Evolutionary conservation across 2,329 filamentous ascomycete species (phyloP), one percentile per base, ranked within the genome.

Genomic region (Diaporthe humulicola): DNA sequence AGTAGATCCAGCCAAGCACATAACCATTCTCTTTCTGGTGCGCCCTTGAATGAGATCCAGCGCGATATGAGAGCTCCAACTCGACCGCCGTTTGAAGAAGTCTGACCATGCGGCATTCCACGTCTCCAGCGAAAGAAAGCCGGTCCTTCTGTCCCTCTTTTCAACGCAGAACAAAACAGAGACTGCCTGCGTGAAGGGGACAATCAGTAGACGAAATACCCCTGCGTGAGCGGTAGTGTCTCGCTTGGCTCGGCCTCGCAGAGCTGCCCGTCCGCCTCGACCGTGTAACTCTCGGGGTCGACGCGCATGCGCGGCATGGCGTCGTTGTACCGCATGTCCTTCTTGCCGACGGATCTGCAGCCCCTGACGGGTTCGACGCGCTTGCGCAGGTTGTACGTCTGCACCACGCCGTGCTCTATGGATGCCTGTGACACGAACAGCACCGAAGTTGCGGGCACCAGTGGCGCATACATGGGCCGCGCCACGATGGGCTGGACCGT

Each of bases 251-350:
- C 94, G 0, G 95, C 95, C 56, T 86, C 89, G 81, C 94, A 96
- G 48, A 92, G 86, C 83, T 90, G 84, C 0, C 94, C 95, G 84
- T 98, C 95, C 2, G 96, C 96, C 85, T 96, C 92, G 36, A 98
- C 96, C 22, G 88, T 90, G 86, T 98, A 98, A 80, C 90, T 92
- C 88, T 98, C 96, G 7, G 96, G 94, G 83, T 98, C 96, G 75
- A 98, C 96, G 79, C 88, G 92, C 94, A 98, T 98, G 85, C 89
- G 91, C 19, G 96, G 96, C 90, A 91, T 95, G 72, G 85, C 85
- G 80, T 95, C 92, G 83, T 98, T 98, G 84, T 91, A 96, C 81
- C 95, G 95, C 95, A 98, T 98, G 84, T 98, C 94, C 79, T 85
- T 88, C 88, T 98, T 98, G 57, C 92, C 88, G 58, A 98, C 89